A percentile compares a stretch with the other conserved stretches of the same genome.
These are phyloP conservation scores for Priceomyces melissophilus DNA, from an alignment of 805 yeast genomes.

Conservation along the genomic window DNA sequence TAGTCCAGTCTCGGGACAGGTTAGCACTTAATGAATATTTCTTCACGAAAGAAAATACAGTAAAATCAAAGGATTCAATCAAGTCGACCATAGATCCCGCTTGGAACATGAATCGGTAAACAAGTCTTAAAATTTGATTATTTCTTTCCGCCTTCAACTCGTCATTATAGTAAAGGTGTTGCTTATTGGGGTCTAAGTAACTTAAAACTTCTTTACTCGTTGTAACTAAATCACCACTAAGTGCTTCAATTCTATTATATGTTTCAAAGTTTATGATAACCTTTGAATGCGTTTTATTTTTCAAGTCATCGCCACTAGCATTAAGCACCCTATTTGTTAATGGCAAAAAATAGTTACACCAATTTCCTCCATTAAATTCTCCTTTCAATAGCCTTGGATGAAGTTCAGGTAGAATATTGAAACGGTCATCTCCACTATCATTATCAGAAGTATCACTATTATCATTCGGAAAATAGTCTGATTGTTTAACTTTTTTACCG, in stretches of 20 bases:
- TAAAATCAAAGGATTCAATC: slow-evolving; percentile 60
- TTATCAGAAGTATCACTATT: slow-evolving; percentile 20
- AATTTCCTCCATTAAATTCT: slow-evolving; percentile 74
- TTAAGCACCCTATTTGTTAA: slow-evolving; percentile 34
- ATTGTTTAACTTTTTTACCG: slow-evolving; percentile 26
- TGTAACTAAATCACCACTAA: slow-evolving; percentile 34
- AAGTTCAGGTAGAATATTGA: slow-evolving; percentile 53
- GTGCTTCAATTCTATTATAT: slow-evolving; percentile 31
- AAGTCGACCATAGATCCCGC: slow-evolving; percentile 49
- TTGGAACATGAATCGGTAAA: slow-evolving; percentile 51
- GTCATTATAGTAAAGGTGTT: slow-evolving; percentile 34
- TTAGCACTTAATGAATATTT: slow-evolving; percentile 21
- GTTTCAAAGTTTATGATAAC: slow-evolving; percentile 51
- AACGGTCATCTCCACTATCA: slow-evolving; percentile 31
- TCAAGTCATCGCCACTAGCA: slow-evolving; percentile 42
- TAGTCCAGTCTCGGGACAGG: background rate
- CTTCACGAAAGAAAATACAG: slow-evolving; percentile 47
- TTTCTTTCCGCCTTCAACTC: slow-evolving; percentile 41
- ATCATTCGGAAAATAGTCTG: slow-evolving; percentile 39
- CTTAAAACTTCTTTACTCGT: slow-evolving; percentile 41
- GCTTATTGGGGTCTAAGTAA: slow-evolving; percentile 34
- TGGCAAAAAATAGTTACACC: slow-evolving; percentile 65
- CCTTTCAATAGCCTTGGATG: slow-evolving; percentile 67
- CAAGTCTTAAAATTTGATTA: slow-evolving; percentile 48
- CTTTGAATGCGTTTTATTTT: slow-evolving; percentile 40